Conservation (phyloP, 1,139 yeast genomes). For the Sugiyamaella japonica region DNA sequence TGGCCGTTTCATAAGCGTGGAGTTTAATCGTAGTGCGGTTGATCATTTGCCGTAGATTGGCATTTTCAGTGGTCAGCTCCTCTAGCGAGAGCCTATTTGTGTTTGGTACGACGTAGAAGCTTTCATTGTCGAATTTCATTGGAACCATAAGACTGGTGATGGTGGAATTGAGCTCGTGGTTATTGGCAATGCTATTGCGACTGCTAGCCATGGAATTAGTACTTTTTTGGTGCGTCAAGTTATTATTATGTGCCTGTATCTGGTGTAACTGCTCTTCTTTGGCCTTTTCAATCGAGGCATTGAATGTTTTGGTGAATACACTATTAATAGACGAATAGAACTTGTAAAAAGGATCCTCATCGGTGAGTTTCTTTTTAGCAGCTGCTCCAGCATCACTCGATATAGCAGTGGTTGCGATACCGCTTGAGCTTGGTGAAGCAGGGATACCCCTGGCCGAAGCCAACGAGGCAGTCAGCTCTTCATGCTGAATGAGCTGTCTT, state of each 20-base stretch:
- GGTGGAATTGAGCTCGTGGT: neutral
- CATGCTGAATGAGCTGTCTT: constrained; percentile 18
- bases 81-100: constrained; percentile 26
- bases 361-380: constrained; percentile 20
- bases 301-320: constrained; percentile 31
- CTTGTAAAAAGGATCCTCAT: constrained; percentile 37
- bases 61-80: constrained; percentile 31
- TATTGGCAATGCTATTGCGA: constrained; percentile 5
- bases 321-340: constrained; percentile 34
- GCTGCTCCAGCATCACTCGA: constrained; percentile 4
- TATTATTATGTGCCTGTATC: constrained; percentile 2
- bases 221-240: constrained; percentile 2
- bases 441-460: constrained; percentile 39
- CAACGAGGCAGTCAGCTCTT: constrained; percentile 31
- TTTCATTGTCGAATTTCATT: constrained; percentile 27
- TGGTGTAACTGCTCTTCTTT: constrained; percentile 22
- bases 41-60: constrained; percentile 32
- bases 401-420: neutral
- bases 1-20: constrained; percentile 39
- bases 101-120: constrained; percentile 37
- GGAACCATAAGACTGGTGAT: constrained; percentile 15
- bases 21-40: constrained; percentile 28
- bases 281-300: constrained; percentile 24
- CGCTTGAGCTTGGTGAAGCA: constrained; percentile 3
- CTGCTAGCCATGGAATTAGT: neutral